phyloP scores from a whole-genome alignment of 306 rosid genomes.

The Cicer judaicum region DNA sequence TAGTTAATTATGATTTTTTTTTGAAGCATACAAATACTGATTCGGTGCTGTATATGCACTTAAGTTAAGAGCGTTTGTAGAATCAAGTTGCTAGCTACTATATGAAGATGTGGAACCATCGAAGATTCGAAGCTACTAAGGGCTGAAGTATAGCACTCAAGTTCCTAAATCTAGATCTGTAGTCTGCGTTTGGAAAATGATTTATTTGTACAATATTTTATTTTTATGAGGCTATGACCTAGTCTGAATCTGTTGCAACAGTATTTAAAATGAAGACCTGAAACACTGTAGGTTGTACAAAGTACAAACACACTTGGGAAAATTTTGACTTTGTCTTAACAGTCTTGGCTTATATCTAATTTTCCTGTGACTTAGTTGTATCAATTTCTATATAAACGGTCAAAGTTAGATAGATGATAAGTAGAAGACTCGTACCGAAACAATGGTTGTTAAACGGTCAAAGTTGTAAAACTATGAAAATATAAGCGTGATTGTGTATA shows the following conservation, averaged over 20 bases:
- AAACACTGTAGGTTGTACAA: slow-evolving; percentile 5
- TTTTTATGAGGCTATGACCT: background rate
- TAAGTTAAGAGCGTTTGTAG: slow-evolving; percentile 19
- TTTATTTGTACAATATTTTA: slow-evolving; percentile 10
- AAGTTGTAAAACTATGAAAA: too few species aligned
- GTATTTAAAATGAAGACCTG: slow-evolving; percentile 2
- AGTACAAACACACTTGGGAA: background rate
- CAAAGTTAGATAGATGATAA: too few species aligned
- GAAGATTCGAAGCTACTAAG: slow-evolving; percentile 10
- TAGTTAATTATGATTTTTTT: background rate
- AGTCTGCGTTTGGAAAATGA: slow-evolving; percentile 32
- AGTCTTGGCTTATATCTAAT: too few species aligned
- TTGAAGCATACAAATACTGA: slow-evolving; percentile 25
- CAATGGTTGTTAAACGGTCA: too few species aligned
- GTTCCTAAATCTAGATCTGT: slow-evolving; percentile 19
- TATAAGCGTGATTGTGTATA: too few species aligned
- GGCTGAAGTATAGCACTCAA: slow-evolving; percentile 10
- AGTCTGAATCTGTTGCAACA: slow-evolving; percentile 31
- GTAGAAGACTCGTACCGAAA: too few species aligned
- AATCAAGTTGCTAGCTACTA: slow-evolving; percentile 4
- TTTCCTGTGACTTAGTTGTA: too few species aligned
- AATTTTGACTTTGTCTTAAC: background rate
- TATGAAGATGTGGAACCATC: background rate
- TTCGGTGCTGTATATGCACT: slow-evolving; percentile 28
- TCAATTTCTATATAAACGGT: too few species aligned